A percentile compares a stretch with the other conserved stretches of the same genome.
These are phyloP conservation scores for Hapsidospora chrysogenum DNA, from an alignment of 495 filamentous ascomycete species.

Conservation along the genomic window DNA sequence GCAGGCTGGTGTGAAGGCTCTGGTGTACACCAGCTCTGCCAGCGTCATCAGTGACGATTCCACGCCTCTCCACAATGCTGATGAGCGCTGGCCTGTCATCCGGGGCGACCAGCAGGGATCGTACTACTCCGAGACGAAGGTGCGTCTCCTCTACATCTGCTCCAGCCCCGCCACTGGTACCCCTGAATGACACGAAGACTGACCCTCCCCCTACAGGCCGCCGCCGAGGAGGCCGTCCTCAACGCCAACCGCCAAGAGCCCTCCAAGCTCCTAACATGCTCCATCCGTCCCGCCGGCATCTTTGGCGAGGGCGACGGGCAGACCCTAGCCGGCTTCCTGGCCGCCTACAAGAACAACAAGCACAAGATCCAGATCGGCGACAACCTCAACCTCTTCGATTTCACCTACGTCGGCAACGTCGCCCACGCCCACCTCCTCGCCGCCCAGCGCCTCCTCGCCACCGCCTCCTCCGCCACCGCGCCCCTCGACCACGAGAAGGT, in stretches of 20 bases:
- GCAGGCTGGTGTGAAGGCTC: conserved; percentile 64
- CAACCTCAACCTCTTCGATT: conserved; percentile 81
- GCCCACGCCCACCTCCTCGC: conserved; percentile 60
- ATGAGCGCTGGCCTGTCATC: conserved; percentile 74
- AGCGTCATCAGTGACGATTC: conserved; percentile 72
- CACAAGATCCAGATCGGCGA: conserved; percentile 71
- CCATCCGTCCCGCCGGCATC: conserved; percentile 79
- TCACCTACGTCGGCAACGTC: conserved; percentile 66
- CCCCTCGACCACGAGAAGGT: conserved; percentile 63
- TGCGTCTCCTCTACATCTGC: conserved; percentile 19
- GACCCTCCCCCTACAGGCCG: conserved; percentile 44
- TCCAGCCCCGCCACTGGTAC: too few species aligned
- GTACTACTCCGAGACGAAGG: conserved; percentile 86
- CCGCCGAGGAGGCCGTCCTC: conserved; percentile 72
- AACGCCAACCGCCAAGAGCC: conserved; percentile 60
- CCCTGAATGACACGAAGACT: too few species aligned
- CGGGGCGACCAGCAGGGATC: conserved; percentile 55
- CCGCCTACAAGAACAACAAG: conserved; percentile 44
- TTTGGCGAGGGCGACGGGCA: conserved; percentile 78
- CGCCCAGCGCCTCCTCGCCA: conserved; percentile 51
- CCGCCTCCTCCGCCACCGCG: conserved; percentile 32
- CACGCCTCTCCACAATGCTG: conserved; percentile 71
- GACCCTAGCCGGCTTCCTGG: conserved; percentile 42
- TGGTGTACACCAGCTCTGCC: conserved; percentile 89
- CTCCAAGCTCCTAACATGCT: conserved; percentile 51